Percentiles rank a stretch among this genome's conserved stretches.
Conservation (phyloP, 768 basidiomycete species). For the Hygrophoropsis aurantiaca region DNA sequence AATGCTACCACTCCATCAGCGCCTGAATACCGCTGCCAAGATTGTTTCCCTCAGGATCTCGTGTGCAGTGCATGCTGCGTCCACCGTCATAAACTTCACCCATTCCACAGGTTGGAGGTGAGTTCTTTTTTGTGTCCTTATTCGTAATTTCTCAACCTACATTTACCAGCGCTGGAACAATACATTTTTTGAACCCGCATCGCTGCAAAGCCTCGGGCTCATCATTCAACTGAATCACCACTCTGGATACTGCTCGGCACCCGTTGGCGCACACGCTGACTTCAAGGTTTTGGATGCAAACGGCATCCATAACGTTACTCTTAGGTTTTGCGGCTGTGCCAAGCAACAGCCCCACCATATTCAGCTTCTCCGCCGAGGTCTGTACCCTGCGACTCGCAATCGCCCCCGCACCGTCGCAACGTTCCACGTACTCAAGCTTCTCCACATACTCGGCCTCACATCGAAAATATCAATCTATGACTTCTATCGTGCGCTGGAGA, state of each 20-base stretch:
- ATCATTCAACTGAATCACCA: slow-evolving; percentile 3
- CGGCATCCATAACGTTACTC: slow-evolving; percentile 16
- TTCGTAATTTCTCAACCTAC: no score
- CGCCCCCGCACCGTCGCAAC: slow-evolving; percentile 26
- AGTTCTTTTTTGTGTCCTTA: no score
- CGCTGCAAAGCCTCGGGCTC: slow-evolving; percentile 3
- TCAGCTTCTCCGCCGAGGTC: slow-evolving; percentile 8
- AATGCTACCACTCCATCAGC: no score
- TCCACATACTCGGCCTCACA: slow-evolving; percentile 17
- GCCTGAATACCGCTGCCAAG: no score
- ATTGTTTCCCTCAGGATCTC: no score
- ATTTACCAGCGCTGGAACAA: slow-evolving; percentile 20
- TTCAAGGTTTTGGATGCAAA: slow-evolving; percentile 15
- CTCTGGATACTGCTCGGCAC: not conserved
- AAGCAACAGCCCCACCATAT: slow-evolving; percentile 2
- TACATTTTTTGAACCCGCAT: not conserved
- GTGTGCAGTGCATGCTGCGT: no score
- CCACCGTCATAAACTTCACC: no score
- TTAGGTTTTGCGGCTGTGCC: slow-evolving; percentile 13
- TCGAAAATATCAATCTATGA: slow-evolving; percentile 27
- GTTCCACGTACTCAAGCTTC: slow-evolving; percentile 19
- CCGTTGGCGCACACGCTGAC: not conserved
- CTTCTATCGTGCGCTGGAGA: slow-evolving; percentile 19
- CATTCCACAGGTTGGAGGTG: no score
- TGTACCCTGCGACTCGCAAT: slow-evolving; percentile 11